Evolutionary conservation across 2,329 filamentous ascomycete species (phyloP).

Genomic region (Rutstroemia sp.): DNA sequence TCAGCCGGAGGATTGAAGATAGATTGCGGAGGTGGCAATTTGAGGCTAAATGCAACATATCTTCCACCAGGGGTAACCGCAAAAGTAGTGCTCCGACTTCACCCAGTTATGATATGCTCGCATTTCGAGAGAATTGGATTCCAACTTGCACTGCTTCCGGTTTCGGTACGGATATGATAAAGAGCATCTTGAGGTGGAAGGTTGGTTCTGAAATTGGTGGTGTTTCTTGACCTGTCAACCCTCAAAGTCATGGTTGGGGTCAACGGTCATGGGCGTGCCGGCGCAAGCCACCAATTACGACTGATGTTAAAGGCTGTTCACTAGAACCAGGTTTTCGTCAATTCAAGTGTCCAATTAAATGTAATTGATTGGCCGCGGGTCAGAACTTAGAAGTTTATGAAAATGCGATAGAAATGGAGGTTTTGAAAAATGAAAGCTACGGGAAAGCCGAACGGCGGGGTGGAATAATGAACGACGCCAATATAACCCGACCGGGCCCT

Average conservation of each 20-base stretch:
- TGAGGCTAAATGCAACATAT: not conserved
- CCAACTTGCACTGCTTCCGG: not conserved
- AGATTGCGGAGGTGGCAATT: not conserved
- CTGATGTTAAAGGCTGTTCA: not conserved
- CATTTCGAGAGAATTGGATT: not conserved
- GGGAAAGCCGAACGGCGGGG: not conserved
- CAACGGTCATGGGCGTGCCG: not conserved
- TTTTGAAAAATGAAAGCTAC: not conserved
- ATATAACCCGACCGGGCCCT: not conserved
- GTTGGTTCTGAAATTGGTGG: not conserved
- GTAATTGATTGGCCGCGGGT: not conserved
- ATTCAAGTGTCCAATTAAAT: not conserved
- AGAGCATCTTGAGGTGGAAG: not conserved
- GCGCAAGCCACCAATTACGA: not conserved
- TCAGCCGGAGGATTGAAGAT: not conserved
- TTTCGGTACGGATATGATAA: not conserved
- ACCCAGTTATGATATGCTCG: not conserved
- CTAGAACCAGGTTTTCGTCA: not conserved
- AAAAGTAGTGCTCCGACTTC: not conserved
- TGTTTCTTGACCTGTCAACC: constrained; percentile 1
- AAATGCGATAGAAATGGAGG: not conserved
- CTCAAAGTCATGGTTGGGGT: not conserved
- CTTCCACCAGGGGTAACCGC: not conserved
- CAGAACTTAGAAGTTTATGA: not conserved
- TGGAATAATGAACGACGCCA: not conserved